Evolutionary conservation across 2,329 filamentous ascomycete species (phyloP).

Genomic region (Penicillium sp.): DNA sequence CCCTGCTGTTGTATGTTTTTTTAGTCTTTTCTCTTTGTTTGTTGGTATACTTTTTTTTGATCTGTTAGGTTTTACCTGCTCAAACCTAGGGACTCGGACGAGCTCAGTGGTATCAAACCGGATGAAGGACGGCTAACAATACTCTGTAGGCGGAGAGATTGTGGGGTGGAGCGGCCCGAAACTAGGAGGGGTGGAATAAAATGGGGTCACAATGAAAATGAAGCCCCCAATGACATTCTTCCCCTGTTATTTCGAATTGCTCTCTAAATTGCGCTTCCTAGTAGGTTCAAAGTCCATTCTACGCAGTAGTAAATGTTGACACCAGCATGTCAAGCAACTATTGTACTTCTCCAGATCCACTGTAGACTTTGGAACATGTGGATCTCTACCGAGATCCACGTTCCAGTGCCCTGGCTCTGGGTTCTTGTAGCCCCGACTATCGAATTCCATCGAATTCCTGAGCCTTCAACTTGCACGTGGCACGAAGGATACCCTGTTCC

Average conservation of each 20-base stretch:
- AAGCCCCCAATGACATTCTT: not conserved
- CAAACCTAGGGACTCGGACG: no score
- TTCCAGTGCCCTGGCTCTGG: constrained; percentile 20
- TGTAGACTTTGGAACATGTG: constrained; percentile 16
- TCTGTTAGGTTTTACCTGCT: no score
- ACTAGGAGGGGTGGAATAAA: not conserved
- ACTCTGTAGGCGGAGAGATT: not conserved
- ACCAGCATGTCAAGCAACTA: constrained; percentile 6
- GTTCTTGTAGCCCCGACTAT: constrained; percentile 9
- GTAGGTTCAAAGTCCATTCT: not conserved
- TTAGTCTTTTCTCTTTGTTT: no score
- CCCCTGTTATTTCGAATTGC: not conserved
- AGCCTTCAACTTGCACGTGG: constrained; percentile 15
- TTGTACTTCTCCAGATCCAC: constrained; percentile 14
- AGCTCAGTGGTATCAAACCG: not conserved
- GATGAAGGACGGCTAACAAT: not conserved
- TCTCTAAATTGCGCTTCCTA: not conserved
- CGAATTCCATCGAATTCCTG: constrained; percentile 16
- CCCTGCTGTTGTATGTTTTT: no score
- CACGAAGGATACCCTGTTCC: not conserved
- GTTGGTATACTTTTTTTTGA: no score
- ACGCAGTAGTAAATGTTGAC: not conserved
- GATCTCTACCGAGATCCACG: constrained; percentile 24
- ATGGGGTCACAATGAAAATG: not conserved
- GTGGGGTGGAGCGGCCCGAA: not conserved